Base-by-base conservation (phyloP, 2,329 filamentous ascomycete species). In the Delphinella strobiligena region DNA sequence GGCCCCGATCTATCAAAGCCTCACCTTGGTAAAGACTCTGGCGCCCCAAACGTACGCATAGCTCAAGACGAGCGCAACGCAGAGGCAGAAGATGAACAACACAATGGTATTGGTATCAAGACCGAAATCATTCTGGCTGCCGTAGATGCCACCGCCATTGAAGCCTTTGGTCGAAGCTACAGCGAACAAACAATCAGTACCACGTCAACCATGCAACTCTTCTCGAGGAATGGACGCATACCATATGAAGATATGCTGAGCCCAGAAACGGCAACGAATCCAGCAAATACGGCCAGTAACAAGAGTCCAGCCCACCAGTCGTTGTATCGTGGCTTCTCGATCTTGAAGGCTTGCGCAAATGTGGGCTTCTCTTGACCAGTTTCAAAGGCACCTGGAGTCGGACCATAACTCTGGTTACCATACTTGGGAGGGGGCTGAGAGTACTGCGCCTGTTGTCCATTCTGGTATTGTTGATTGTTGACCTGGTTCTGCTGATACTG, bases 271-370 rank as follows among this genome's bases (percentile, higher is more conserved):
- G 74, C 86, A 8, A 76, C 71, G 52, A 82, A 94, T 11, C 85
- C 87, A 3, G 72, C 61, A 54, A 81, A 80, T 17, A 82, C 78
- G 14, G 74, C 60, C 29, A 91, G 68, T 50, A 93, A 74, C 54
- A 95, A 64, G 31, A 93, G 64, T 3, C 82, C 87, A 3, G 88
- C 88, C 89, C 88, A 95, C 18, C 83, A 56, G 57, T 96, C 89
- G 53, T 95, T 85, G 63, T 73, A 94, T 59, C 89, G 93, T n/a
- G 86, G 86, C 47, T 68, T 78, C 37, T 84, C 74, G 38, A 95
- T 61, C 61, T 80, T 80, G 68, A 96, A 95, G 1, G 78, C 75
- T 54, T 95, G 74, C 15, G 89, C 77, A 55, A 93, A 95, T 12
- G 55, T 64, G 34, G 64, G 61, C 55, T 72, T 71, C 46, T 66